Base-by-base conservation (phyloP, 2,329 filamentous ascomycete genomes). In the Venturia asperata region DNA sequence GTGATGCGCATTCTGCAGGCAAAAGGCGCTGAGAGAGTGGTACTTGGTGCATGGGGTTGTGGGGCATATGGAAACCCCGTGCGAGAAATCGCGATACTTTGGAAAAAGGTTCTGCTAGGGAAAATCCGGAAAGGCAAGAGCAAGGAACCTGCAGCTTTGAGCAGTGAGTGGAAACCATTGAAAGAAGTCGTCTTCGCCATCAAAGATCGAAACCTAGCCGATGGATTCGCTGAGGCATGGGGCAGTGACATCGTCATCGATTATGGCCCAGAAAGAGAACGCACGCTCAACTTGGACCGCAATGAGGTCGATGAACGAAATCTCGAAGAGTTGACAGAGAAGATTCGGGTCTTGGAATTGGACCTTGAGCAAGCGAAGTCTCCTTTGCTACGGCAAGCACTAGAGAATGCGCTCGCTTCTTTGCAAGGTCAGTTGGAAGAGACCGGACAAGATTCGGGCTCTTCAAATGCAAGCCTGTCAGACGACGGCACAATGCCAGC, bases 1-100 rank as follows among this genome's bases (percentile, higher is more conserved):
- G 83, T 87, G 1, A 70, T 88, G 72, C 77, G 84, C 1, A 80
- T 87, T 5, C 77, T 79, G 2, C 72, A 77, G 10, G 70, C 74
- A 1, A 80, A 79, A 66, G 80, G 81, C 0, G 77, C 77, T 4
- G 76, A 74, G 45, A 80, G 75, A 65, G 69, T 87, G 0, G 82
- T 88, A 0, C 75, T 88, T 0, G 86, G 86, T 0, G 85, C 85
- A 0, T 87, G 85, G 84, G 86, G 86, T 0, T 87, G 85, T 67
- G 85, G 85, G 2, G 83, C 83, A 0, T 85, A 86, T 66, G 84
- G 83, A 0, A 87, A 88, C 67, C 86, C 85, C 0, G 80, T 85
- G 0, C 74, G 74, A 1, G 84, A 87, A 71, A 75, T 88, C 39
- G 85, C 85, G 17, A 74, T 76, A 21, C 78, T 81, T 0, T 88